Conservation (phyloP, 108 stramenopile species). For the Skeletonema marinoi region DNA sequence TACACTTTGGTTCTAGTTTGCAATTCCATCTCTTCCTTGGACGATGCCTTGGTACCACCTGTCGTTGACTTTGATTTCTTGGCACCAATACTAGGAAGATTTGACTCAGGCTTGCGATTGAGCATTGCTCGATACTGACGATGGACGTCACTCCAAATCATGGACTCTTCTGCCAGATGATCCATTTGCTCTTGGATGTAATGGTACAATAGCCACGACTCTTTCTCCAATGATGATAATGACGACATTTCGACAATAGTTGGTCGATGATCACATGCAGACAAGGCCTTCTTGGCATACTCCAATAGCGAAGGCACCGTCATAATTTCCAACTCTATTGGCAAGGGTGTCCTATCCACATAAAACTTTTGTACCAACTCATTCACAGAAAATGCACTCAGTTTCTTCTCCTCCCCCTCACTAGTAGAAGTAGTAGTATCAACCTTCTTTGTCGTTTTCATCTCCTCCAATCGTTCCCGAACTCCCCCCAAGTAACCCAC, state of each 20-base stretch:
- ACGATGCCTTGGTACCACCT: not conserved
- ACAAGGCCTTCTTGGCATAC: not conserved
- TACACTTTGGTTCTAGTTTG: slow-evolving; percentile 9
- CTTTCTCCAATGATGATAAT: not conserved
- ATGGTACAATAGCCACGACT: slow-evolving; percentile 2
- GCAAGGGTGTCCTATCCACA: slow-evolving; percentile 8
- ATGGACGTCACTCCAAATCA: slow-evolving; percentile 26
- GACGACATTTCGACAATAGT: not conserved
- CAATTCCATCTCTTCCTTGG: slow-evolving; percentile 9
- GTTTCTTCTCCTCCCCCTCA: not conserved
- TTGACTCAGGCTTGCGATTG: slow-evolving; percentile 33
- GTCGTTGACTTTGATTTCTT: not conserved
- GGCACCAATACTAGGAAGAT: not conserved
- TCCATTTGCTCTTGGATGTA: slow-evolving; percentile 22
- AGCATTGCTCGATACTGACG: slow-evolving; percentile 9
- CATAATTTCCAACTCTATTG: not conserved
- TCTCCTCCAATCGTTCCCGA: slow-evolving; percentile 5
- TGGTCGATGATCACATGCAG: not conserved
- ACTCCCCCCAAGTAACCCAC: slow-evolving; percentile 45
- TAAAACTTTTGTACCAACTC: slow-evolving; percentile 14
- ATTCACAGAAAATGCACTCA: slow-evolving; percentile 6
- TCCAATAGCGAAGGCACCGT: not conserved
- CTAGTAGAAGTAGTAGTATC: not conserved
- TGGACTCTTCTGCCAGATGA: slow-evolving; percentile 14
- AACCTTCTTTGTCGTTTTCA: not conserved